These are phyloP conservation scores for Ceratocystis lukuohia DNA, from an alignment of 2,329 filamentous ascomycete species.

Conservation along the genomic window DNA sequence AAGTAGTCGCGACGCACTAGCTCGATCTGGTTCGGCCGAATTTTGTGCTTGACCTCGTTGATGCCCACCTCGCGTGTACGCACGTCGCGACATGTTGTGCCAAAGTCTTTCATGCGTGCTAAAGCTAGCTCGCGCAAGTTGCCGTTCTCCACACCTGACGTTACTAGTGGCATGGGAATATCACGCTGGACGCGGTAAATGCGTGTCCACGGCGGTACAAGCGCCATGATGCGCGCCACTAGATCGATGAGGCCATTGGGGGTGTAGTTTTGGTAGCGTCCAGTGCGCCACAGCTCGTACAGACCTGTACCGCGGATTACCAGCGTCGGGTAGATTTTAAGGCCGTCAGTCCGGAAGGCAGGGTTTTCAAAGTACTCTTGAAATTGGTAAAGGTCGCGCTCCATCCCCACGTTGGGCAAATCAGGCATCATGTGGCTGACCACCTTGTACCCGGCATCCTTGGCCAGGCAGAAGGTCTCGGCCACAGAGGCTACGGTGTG, in stretches of 20 bases:
- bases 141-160: slow-evolving; percentile 93
- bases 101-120: slow-evolving; percentile 98
- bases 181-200: slow-evolving; percentile 98
- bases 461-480: slow-evolving; percentile 92
- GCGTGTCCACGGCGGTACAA: slow-evolving; percentile 93
- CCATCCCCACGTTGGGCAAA: slow-evolving; percentile 94
- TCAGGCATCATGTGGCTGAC: slow-evolving; percentile 99
- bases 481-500: slow-evolving; percentile 92
- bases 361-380: slow-evolving; percentile 96
- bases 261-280: slow-evolving; percentile 96
- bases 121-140: slow-evolving; percentile 87
- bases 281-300: slow-evolving; percentile 95
- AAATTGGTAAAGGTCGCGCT: slow-evolving; percentile 92
- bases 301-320: slow-evolving; percentile 93
- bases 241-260: slow-evolving; percentile 93
- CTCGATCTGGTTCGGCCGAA: slow-evolving; percentile 89
- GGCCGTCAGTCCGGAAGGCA: slow-evolving; percentile 84
- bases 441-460: slow-evolving; percentile 97
- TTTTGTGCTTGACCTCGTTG: slow-evolving; percentile 99
- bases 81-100: slow-evolving; percentile 90
- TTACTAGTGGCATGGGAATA: slow-evolving; percentile 99
- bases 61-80: slow-evolving; percentile 93
- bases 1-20: slow-evolving; percentile 85
- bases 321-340: slow-evolving; percentile 96
- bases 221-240: slow-evolving; percentile 85